Base-by-base conservation (phyloP, 805 yeast species). In the Saccharomycopsis sp. region DNA sequence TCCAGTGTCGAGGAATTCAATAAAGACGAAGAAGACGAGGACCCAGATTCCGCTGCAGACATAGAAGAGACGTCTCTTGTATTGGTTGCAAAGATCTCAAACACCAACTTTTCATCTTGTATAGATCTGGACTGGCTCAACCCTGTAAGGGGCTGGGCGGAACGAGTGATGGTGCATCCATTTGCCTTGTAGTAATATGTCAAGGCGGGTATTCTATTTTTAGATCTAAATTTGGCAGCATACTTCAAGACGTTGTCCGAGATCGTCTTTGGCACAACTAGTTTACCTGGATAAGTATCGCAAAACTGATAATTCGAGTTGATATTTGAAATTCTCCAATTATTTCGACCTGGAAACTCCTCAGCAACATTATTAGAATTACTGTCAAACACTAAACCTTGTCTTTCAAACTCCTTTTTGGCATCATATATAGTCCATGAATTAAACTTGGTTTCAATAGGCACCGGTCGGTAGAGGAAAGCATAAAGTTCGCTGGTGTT, bases 111-210 rank as follows among this genome's bases (percentile, higher is more conserved):
- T 56, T 92, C 98, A 64, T 92, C 98, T 58, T 92, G 98, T 20
- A 84, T 68, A 2, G 94, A 86, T 36, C 97, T 64, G 49, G 78
- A 75, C 55, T 87, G 94, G 45, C 85, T 87, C 13, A 92, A 52
- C 0, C 98, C 97, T 1, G 88, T 88, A 49, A 89, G 60, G 0
- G 98, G 98, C 61, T 92, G 98, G 2, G 96, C 69, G 52, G 95
- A 84, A 43, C 98, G 67, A 0, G 92, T 78, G 13, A 92, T 86
- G 1, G 92, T 71, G 53, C 92, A 78, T 1, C 79, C 77, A 51
- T 75, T 85, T 33, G 68, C 62, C 37, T 70, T 59, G 57, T 87
- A 83, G 53, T 72, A 79, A 58, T 87, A 92, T 2, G 88, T 73
- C 31, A 92, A 61, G 0, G 77, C 80, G 0, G 97, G 97, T 4